Evolutionary conservation across 176 grass and related monocot genomes (phyloP), one percentile per base, ranked within the genome.

Genomic region (Oryza meridionalis): DNA sequence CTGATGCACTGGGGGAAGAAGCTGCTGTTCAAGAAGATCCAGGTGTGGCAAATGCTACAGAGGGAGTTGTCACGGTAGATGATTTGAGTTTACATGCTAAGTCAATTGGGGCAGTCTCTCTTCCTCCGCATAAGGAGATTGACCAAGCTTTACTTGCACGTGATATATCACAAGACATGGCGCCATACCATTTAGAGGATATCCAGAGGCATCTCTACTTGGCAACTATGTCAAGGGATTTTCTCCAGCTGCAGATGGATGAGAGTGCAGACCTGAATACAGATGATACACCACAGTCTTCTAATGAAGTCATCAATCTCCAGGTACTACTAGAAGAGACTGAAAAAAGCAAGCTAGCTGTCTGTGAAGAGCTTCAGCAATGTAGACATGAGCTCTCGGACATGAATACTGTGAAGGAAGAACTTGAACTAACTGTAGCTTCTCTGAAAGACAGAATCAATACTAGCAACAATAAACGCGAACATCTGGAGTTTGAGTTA

Each of bases 221-320:
- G 82, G 77, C 79, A 79, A 88, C 73, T 69, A 2, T 96, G 22
- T 87, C 73, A 4, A 98, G 85, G 79, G 87, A 98, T 83, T 88
- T 93, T 92, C 82, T 95, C 22, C 89, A 90, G 81, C 76, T 93
- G 81, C 91, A 90, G 78, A 75, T 94, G 77, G 87, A 89, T 47
- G 96, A 93, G 46, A 46, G 69, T 77, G 86, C 80, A 63, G 74
- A 63, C 29, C 70, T 88, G 9, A 80, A 88, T 82, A 76, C 85
- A 35, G 84, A 89, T 26, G 21, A 84, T 76, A 82, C 71, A 75
- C 79, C 55, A 11, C 67, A 27, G 13, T 94, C 75, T 86, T 84
- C 79, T 84, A 71, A 85, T 80, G 85, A 92, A 73, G 64, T 69
- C 43, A 77, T 32, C 21, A 86, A 94, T 62, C 87, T 92, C 40